Evolutionary conservation across 2,329 filamentous ascomycete species (phyloP), one percentile per base, ranked within the genome.

Genomic region (Colletotrichum liriopes): DNA sequence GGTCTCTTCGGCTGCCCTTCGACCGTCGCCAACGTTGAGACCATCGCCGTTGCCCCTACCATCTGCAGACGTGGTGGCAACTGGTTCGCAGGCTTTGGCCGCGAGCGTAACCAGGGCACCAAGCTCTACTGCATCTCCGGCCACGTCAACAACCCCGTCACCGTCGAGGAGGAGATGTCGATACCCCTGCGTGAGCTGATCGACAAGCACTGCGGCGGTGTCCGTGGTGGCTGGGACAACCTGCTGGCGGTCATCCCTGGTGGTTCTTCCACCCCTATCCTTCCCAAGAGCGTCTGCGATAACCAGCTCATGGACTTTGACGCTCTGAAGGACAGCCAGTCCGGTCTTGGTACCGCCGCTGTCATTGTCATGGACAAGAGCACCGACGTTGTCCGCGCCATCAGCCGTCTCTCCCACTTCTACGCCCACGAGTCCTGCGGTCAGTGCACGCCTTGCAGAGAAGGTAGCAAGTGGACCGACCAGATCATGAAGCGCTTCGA

Each of bases 311-410:
- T 99, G 96, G 96, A 99, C 86, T 99, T 98, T 81, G 96, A 99
- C 82, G 95, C 94, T 12, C 91, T 99, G 77, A 99, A 99, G 90
- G 96, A 99, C 84, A 95, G 92, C 77, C 96, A 98, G 86, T 97
- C 95, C 73, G 96, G 96, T 90, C 92, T 99, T 18, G 96, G 96
- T 77, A 99, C 96, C 8, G 96, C 96, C 5, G 96, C 96, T 71
- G 96, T 99, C 77, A 98, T 99, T 79, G 96, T 99, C 82, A 98
- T 99, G 94, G 96, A 99, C 86, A 97, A 98, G 89, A 96, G 93
- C 79, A 94, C 96, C 75, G 96, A 99, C 82, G 93, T 99, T 64
- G 95, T 99, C 77, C 93, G 96, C 76, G 94, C 94, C 80, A 98
- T 99, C 81, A 92, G 94, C 75, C 93, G 96, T 78, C 91, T 99